phyloP scores from a whole-genome alignment of 1,284 basidiomycete genomes.

The Austroboletus rostrupii region DNA sequence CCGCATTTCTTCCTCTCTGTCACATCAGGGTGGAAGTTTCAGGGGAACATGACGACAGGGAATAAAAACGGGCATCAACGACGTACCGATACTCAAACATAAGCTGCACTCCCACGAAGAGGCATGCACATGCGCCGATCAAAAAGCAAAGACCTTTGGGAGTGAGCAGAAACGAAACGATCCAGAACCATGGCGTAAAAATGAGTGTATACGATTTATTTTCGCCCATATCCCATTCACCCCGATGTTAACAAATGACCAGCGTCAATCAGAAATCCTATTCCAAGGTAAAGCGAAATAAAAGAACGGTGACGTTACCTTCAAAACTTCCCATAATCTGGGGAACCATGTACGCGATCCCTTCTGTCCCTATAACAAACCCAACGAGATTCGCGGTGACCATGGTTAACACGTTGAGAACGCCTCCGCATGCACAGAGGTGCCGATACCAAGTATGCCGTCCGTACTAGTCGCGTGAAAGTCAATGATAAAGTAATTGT shows the following conservation, averaged over 20 bases:
- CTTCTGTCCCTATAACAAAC: constrained; percentile 89
- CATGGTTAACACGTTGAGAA: constrained; percentile 87
- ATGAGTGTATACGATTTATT: not conserved
- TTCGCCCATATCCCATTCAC: not conserved
- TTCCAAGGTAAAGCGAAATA: not conserved
- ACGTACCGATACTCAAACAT: constrained; percentile 92
- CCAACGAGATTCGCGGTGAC: constrained; percentile 93
- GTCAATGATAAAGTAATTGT: constrained; percentile 1
- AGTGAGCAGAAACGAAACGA: not conserved
- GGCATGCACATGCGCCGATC: constrained; percentile 52
- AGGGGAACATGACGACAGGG: not conserved
- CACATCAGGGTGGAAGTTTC: not conserved
- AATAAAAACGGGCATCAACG: constrained; percentile 6
- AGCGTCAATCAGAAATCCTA: not conserved
- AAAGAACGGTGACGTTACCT: constrained; percentile 48
- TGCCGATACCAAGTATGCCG: constrained; percentile 80
- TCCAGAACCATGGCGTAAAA: not conserved
- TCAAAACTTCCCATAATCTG: constrained; percentile 64
- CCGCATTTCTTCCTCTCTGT: constrained; percentile 47
- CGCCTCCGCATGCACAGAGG: constrained; percentile 79
- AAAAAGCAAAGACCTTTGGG: constrained; percentile 62
- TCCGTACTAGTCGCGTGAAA: constrained; percentile 53
- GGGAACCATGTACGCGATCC: constrained; percentile 65
- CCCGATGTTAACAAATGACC: not conserved
- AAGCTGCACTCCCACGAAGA: constrained; percentile 85